Conservation (phyloP, 345 rosid genomes). For the Gynandropsis gynandra region DNA sequence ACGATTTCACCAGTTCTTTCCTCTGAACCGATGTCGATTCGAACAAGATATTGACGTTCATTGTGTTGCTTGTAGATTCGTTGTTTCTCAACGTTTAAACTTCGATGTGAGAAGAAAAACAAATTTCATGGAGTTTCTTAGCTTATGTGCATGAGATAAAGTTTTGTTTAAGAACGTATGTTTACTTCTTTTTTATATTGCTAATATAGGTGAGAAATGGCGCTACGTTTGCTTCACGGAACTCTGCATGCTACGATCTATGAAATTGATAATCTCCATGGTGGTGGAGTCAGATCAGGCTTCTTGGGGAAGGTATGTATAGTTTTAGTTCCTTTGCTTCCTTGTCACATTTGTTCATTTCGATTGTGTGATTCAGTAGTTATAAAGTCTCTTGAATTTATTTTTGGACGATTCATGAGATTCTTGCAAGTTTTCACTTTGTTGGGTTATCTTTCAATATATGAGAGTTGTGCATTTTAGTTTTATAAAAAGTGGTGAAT, state of each 20-base stretch:
- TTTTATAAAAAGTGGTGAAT: no score
- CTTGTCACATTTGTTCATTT: not conserved
- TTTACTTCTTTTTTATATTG: not conserved
- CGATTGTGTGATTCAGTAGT: no score
- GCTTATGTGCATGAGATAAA: no score
- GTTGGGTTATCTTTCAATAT: not conserved
- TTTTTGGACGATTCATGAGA: no score
- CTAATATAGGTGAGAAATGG: conserved; percentile 43
- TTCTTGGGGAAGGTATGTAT: conserved; percentile 60
- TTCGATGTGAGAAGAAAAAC: no score
- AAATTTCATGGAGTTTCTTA: no score
- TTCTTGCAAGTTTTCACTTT: conserved; percentile 1
- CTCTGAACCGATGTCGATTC: no score
- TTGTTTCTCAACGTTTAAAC: no score
- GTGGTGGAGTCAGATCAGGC: conserved; percentile 41
- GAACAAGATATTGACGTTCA: no score
- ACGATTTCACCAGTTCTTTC: no score
- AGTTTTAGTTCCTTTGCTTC: not conserved
- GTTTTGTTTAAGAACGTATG: no score
- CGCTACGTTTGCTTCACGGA: conserved; percentile 62
- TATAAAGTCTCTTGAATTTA: not conserved
- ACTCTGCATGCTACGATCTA: conserved; percentile 85
- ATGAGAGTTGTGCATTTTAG: not conserved
- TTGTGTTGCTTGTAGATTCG: no score
- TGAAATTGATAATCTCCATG: conserved; percentile 60